Base-by-base conservation (phyloP, 441 rosid species). In the Gossypium trilobum region DNA sequence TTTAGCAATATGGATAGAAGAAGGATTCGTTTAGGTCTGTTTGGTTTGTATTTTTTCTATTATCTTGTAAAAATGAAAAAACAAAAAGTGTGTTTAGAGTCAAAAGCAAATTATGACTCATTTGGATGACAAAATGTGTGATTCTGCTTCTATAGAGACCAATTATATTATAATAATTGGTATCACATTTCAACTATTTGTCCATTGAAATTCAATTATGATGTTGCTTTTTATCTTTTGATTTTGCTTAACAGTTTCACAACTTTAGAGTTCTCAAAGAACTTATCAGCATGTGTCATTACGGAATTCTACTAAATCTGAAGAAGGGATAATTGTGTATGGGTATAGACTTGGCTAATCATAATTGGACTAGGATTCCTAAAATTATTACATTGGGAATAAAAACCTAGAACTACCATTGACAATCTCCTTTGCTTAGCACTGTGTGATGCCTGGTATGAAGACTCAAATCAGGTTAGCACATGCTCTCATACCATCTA, bases 41-140 rank as follows among this genome's bases (percentile, higher is more conserved):
- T 36, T 63, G 13, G 8, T 63, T 36, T 5, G 50, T n/a, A 33
- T 8, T 36, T 63, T 36, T 36, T 25, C 50, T 63, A 17, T 63
- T 36, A 17, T 25, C 48, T 36, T 19, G 27, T 17, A 33, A 62
- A 27, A 17, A 39, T 2, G 67, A 17, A 20, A 42, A 19, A 20
- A 10, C 17, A 20, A 20, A 63, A 39, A 19, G n/a, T 1, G 1
- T 11, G 2, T 16, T 39, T 63, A 36, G 68, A 39, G n/a, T 16
- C n/a, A 63, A 63, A 36, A 63, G 0, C 51, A 63, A 63, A 36
- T 19, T 10, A 1, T 61, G 16, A 16, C 8, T 31, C 67, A 16
- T 39, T 63, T 36, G 46, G 68, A 63, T 63, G 51, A 63, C 51
- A 33, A 62, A 61, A 36, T 61, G 66, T 13, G 1, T 31, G 46